Evolutionary conservation across 331 rosid species (phyloP).

Genomic region (Spiraea crenata): DNA sequence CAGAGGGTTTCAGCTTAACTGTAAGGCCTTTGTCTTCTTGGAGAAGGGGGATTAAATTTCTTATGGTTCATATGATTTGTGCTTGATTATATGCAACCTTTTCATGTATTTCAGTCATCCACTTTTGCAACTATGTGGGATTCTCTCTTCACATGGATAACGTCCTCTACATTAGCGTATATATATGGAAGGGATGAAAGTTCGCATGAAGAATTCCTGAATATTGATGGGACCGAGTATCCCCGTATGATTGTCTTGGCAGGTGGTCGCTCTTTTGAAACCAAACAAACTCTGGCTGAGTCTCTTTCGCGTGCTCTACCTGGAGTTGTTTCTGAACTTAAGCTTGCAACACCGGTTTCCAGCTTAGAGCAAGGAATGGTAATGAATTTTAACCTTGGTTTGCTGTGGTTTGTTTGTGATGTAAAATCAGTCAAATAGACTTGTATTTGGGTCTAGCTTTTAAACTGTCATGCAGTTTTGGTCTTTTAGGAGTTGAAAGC

Average conservation of each 20-base stretch:
- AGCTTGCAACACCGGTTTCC: conserved; percentile 70
- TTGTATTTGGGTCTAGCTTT: background rate
- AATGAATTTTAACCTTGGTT: conserved; percentile 25
- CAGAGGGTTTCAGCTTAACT: conserved; percentile 76
- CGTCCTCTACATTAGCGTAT: conserved; percentile 79
- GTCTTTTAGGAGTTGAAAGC: background rate
- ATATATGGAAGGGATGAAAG: conserved; percentile 86
- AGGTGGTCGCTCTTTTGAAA: conserved; percentile 89
- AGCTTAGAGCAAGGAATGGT: conserved; percentile 90
- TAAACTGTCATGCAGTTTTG: too few relatives aligned
- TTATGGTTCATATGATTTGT: conserved; percentile 3
- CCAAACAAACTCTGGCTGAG: conserved; percentile 73
- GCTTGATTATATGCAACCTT: background rate
- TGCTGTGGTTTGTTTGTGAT: conserved; percentile 20
- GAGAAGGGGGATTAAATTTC: background rate
- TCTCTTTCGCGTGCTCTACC: conserved; percentile 88
- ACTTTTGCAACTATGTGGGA: conserved; percentile 86
- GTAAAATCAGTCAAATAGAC: conserved; percentile 1
- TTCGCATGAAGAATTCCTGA: conserved; percentile 66
- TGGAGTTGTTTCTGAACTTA: conserved; percentile 63
- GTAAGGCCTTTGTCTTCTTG: conserved; percentile 31
- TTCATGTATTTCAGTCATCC: conserved; percentile 56
- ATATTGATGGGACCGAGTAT: conserved; percentile 69
- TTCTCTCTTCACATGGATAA: conserved; percentile 74
- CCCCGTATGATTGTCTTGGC: conserved; percentile 55